These are phyloP conservation scores for Leptodermis oblonga DNA, from an alignment of 257 asterid species.

Conservation along the genomic window DNA sequence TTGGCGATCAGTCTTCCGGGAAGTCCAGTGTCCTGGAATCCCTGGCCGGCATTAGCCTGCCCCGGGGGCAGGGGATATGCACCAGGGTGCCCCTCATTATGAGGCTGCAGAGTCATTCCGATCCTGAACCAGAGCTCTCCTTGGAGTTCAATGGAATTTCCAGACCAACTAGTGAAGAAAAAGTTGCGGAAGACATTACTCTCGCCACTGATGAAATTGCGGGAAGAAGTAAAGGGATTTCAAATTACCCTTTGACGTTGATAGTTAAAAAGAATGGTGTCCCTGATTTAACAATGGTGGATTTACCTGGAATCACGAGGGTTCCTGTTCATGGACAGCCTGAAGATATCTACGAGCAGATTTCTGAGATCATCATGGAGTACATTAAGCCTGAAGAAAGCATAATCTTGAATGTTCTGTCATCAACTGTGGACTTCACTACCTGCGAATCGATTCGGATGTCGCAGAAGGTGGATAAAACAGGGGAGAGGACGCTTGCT, in stretches of 20 bases:
- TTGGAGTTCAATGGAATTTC: background rate
- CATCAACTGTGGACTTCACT: slow-evolving; percentile 17
- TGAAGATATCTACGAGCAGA: slow-evolving; percentile 21
- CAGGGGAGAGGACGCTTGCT: slow-evolving; percentile 18
- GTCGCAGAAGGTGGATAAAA: slow-evolving; percentile 13
- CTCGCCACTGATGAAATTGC: slow-evolving; percentile 14
- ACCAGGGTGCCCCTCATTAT: slow-evolving; percentile 20
- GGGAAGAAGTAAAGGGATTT: slow-evolving; percentile 11
- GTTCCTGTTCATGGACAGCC: slow-evolving; percentile 25
- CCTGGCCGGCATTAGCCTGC: slow-evolving; percentile 17
- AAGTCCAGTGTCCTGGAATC: slow-evolving; percentile 21
- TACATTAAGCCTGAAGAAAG: slow-evolving; percentile 19
- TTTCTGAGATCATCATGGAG: slow-evolving; percentile 12
- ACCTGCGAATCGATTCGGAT: slow-evolving; percentile 22
- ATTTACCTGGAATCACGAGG: slow-evolving; percentile 21
- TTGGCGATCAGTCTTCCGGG: slow-evolving; percentile 22
- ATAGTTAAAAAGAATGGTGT: slow-evolving; percentile 8
- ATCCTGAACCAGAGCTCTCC: background rate
- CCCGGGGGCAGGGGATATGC: slow-evolving; percentile 21
- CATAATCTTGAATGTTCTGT: slow-evolving; percentile 14
- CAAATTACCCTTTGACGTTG: slow-evolving; percentile 12
- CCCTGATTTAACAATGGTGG: slow-evolving; percentile 19
- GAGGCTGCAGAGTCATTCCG: slow-evolving; percentile 14
- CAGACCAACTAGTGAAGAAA: background rate
- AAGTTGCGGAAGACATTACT: slow-evolving; percentile 2